Conservation (phyloP, 2,329 filamentous ascomycete species). For the Plenodomus tracheiphilus region DNA sequence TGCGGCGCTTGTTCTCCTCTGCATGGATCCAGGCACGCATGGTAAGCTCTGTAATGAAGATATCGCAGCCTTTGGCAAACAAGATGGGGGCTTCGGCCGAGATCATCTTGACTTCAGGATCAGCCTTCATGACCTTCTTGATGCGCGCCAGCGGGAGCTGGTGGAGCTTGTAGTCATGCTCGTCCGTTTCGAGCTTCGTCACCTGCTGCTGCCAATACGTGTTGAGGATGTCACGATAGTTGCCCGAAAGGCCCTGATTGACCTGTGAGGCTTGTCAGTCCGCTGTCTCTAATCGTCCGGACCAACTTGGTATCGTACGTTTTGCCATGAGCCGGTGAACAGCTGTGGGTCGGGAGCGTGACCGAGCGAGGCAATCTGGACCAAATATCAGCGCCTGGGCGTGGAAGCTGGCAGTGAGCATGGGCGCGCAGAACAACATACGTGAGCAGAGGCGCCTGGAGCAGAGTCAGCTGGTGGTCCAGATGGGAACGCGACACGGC, state of each 20-base stretch:
- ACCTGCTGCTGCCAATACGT: slow-evolving; percentile 99
- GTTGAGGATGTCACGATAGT: slow-evolving; percentile 95
- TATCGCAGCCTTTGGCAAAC: slow-evolving; percentile 97
- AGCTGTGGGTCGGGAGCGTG: slow-evolving; percentile 87
- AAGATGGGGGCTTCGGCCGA: slow-evolving; percentile 96
- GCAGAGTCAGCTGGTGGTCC: slow-evolving; percentile 21
- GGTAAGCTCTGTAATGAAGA: slow-evolving; percentile 97
- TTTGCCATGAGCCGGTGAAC: slow-evolving; percentile 93
- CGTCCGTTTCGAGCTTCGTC: slow-evolving; percentile 89
- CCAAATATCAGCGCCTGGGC: slow-evolving; percentile 38
- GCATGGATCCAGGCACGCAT: slow-evolving; percentile 99
- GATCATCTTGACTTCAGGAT: slow-evolving; percentile 99
- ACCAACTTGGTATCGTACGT: slow-evolving; percentile 59
- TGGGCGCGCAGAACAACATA: slow-evolving; percentile 50
- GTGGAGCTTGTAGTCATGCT: slow-evolving; percentile 98
- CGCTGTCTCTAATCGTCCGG: neutral
- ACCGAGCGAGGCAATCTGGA: slow-evolving; percentile 80
- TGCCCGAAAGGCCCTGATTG: slow-evolving; percentile 89
- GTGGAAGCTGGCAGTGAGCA: slow-evolving; percentile 8
- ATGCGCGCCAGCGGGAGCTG: slow-evolving; percentile 96
- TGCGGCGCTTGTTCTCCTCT: slow-evolving; percentile 97
- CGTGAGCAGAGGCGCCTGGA: slow-evolving; percentile 68
- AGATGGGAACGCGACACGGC: slow-evolving; percentile 9
- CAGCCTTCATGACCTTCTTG: slow-evolving; percentile 99
- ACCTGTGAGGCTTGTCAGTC: slow-evolving; percentile 64